Base-by-base conservation (phyloP, 106 monocot genomes). In the Agapanthus africanus region DNA sequence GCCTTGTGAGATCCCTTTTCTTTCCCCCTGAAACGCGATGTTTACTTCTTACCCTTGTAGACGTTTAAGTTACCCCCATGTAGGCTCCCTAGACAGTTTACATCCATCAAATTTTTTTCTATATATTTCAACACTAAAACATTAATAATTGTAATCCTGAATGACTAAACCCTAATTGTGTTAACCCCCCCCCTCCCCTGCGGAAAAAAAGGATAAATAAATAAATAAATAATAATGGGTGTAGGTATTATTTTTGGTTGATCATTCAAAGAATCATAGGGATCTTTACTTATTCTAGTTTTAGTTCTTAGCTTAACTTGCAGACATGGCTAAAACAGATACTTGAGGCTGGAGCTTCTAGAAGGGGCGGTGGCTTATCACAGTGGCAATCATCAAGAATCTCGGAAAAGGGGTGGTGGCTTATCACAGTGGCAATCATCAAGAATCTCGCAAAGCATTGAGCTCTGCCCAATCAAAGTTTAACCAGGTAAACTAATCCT, bases 281-380 rank as follows among this genome's bases (percentile, higher is more conserved):
- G 3, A 5, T 21, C 28, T 56, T 56, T 56, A 3, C 28, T 56
- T 21, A 21, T 5, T 30, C 28, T 28, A 61, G 6, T 33, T 30
- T 61, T 34, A 34, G 35, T 37, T 39, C 6, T 64, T 39, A 39
- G 1, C 64, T 39, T 14, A 19, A 32, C 4, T 61, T 61, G 3
- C 60, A 7, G 18, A 59, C 11, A 1, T 28, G 28, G 62, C 26
- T 64, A 30, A 57, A 63, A 70, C 78, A 97, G 95, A 70, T 97
- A 91, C 41, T 36, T 97, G 66, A 87, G 92, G 54, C 75, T 99
- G 54, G 90, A 99, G 67, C 87, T 99, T 46, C 63, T 99, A 63
- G 99, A 99, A 90, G 99, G 99, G 47, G 90, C 93, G 36, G 99
- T 87, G 41, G 89, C 92, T 63, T 99, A 85, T 77, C 87, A 99